A percentile compares a stretch with the other conserved stretches of the same genome.
Conservation (phyloP, 768 basidiomycete species). For the Lepiota brunneoincarnata region DNA sequence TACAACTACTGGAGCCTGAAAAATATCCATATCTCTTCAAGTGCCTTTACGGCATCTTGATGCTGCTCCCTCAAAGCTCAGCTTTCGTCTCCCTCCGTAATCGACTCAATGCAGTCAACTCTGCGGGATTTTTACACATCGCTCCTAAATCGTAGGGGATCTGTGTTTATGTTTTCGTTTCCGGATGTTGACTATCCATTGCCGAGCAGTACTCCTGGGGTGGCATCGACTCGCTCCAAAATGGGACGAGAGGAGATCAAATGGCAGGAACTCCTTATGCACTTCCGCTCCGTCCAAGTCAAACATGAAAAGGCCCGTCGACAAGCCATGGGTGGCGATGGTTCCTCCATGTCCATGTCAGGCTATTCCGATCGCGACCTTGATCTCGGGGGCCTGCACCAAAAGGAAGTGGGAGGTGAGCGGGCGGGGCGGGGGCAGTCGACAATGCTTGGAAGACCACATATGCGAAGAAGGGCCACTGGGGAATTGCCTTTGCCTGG, state of each 20-base stretch:
- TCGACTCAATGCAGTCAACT: slow-evolving; percentile 91
- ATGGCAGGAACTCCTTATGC: slow-evolving; percentile 91
- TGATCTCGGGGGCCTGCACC: slow-evolving; percentile 16
- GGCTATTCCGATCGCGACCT: slow-evolving; percentile 44
- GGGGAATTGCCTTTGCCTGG: slow-evolving; percentile 39
- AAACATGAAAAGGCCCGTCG: slow-evolving; percentile 92
- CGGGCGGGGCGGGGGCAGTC: slow-evolving; percentile 15
- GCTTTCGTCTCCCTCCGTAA: slow-evolving; percentile 95
- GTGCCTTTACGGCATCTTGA: slow-evolving; percentile 93
- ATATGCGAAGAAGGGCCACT: slow-evolving; percentile 61
- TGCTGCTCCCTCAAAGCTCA: slow-evolving; percentile 95
- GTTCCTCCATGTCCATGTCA: slow-evolving; percentile 48
- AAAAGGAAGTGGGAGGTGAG: slow-evolving; percentile 27
- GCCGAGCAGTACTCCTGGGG: slow-evolving; percentile 24
- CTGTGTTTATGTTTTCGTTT: neutral
- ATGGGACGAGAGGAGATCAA: slow-evolving; percentile 87
- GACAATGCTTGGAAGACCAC: slow-evolving; percentile 35
- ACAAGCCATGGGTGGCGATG: slow-evolving; percentile 68
- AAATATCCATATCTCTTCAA: slow-evolving; percentile 96
- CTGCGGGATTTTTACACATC: slow-evolving; percentile 90
- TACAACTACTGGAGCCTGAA: slow-evolving; percentile 96
- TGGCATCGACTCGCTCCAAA: slow-evolving; percentile 67
- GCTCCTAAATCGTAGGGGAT: slow-evolving; percentile 74
- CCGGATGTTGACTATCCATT: neutral
- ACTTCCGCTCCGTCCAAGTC: slow-evolving; percentile 87